Base-by-base conservation (phyloP, 2,329 filamentous ascomycete species). In the Botryotinia globosa region DNA sequence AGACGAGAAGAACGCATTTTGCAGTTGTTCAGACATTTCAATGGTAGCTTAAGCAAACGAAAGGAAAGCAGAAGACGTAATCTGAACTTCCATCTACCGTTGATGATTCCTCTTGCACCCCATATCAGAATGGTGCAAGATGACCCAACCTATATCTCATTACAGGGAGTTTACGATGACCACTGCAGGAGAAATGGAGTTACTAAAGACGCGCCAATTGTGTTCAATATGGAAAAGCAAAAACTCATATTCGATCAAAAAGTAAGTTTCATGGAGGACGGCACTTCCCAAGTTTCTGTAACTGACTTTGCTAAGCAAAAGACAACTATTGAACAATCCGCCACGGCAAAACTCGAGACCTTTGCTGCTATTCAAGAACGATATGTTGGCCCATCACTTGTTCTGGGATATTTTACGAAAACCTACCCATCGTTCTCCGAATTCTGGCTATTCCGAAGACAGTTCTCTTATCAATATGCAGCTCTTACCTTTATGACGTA, bases 401-500 rank as follows among this genome's bases (percentile, higher is more conserved):
- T 92, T 34, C 87, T 97, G 71, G 90, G 97, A 76, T 98, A 95
- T 84, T 98, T 98, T 88, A 92, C 94, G 80, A 86, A 88, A 76
- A 92, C 90, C 8, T 98, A 96, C 83, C 92, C 94, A 44, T 91
- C 93, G 75, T 99, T 93, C 82, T 89, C 92, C 63, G 94, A 98
- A 79, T 98, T 98, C 86, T 99, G 95, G 94, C 88, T 99, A 73
- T 99, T 99, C 93, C 92, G 96, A 73, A 91, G 94, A 73, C 94
- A 97, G 77, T 97, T 99, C 84, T 92, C 94, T 34, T 98, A 98
- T 85, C 96, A 99, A 83, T 91, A 97, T 74, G 95, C 96, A 32
- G 90, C 94, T 2, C 87, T 98, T 76, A 97, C 96, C 1, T 99
- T 99, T 84, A 97, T 99, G 92, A 98, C 96, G 6, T 99, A 98